Conservation (phyloP, 176 grass and related monocot genomes). For the Dactylis glomerata region DNA sequence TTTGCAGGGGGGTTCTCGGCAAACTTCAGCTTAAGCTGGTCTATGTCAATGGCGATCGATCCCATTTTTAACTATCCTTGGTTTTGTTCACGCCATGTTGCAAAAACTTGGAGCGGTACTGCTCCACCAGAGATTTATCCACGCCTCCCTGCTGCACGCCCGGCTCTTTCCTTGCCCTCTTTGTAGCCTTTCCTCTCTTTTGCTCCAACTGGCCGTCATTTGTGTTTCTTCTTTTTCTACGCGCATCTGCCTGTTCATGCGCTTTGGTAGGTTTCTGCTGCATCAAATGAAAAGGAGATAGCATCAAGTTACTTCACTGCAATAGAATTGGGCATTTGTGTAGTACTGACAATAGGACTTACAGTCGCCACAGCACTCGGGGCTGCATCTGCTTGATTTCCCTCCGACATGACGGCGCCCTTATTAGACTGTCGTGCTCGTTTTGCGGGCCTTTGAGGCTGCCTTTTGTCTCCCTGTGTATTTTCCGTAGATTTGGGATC, state of each 20-base stretch:
- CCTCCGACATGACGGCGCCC: slow-evolving; percentile 11
- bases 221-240: slow-evolving; percentile 51
- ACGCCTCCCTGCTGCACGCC: slow-evolving; percentile 37
- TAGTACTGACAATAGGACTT: slow-evolving; percentile 10
- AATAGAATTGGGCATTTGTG: slow-evolving; percentile 11
- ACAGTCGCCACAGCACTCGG: slow-evolving; percentile 24
- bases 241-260: not conserved
- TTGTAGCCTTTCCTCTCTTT: slow-evolving; percentile 22
- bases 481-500: not conserved
- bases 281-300: slow-evolving; percentile 15
- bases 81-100: slow-evolving; percentile 39
- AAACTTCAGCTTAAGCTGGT: no score
- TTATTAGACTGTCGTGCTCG: slow-evolving; percentile 42
- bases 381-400: not conserved
- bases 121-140: slow-evolving; percentile 64
- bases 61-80: slow-evolving; percentile 26
- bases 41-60: not conserved
- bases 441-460: slow-evolving; percentile 35
- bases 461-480: not conserved
- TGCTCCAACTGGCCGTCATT: slow-evolving; percentile 30
- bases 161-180: slow-evolving; percentile 37
- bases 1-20: not conserved
- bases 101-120: slow-evolving; percentile 79
- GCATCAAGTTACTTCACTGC: not conserved
- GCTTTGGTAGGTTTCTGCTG: slow-evolving; percentile 34